Conservation (phyloP, 176 grass and related monocot species). For the Luzula sylvatica region DNA sequence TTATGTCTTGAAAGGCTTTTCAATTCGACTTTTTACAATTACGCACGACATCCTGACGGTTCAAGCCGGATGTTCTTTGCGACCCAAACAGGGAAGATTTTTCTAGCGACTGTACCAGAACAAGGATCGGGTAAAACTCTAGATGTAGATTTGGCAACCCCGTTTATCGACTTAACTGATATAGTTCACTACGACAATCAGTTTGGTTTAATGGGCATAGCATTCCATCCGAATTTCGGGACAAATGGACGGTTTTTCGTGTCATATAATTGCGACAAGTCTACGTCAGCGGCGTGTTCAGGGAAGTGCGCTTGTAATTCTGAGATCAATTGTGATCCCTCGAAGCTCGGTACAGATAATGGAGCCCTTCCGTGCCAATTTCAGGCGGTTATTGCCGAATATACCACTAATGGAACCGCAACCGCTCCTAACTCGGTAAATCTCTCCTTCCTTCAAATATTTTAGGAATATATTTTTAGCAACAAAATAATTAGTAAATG, state of each 20-base stretch:
- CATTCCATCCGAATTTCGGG: constrained; percentile 19
- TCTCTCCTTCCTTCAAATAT: neutral
- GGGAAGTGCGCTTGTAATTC: constrained; percentile 12
- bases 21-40: neutral
- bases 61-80: constrained; percentile 12
- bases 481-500: too few relatives aligned
- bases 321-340: constrained; percentile 15
- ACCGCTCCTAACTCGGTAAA: constrained; percentile 11
- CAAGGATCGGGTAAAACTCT: constrained; percentile 10
- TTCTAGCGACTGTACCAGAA: neutral
- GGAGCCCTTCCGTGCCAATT: constrained; percentile 8
- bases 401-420: constrained; percentile 14
- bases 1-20: constrained; percentile 20
- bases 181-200: constrained; percentile 11
- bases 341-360: constrained; percentile 3
- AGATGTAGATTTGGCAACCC: neutral
- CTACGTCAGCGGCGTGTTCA: constrained; percentile 5
- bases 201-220: constrained; percentile 1
- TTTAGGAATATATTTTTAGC: too few relatives aligned
- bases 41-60: constrained; percentile 15
- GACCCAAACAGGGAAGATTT: constrained; percentile 20
- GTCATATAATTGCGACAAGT: constrained; percentile 15
- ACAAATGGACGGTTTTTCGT: constrained; percentile 30
- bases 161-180: constrained; percentile 20
- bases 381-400: constrained; percentile 17